Conservation (phyloP, 164 flowering plant species). For the Magnolia sinica region DNA sequence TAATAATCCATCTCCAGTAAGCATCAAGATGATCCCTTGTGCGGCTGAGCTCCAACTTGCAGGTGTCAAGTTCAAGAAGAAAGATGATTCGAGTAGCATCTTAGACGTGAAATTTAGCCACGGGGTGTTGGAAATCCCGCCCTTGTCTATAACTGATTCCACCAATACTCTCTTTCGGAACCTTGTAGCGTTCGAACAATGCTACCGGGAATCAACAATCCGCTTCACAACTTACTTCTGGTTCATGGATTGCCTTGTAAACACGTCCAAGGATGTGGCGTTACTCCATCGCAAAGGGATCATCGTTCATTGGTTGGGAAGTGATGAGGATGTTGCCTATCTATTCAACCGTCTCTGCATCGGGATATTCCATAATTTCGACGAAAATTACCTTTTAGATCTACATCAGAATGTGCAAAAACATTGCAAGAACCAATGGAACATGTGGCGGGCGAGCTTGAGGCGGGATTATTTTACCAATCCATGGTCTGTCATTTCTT, state of each 20-base stretch:
- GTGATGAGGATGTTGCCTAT: constrained; percentile 56
- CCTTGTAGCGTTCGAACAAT: constrained; percentile 76
- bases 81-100: constrained; percentile 24
- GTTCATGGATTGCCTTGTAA: constrained; percentile 53
- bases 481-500: neutral
- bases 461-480: constrained; percentile 29
- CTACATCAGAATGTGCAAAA: constrained; percentile 30
- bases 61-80: constrained; percentile 43
- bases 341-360: constrained; percentile 34
- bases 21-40: neutral
- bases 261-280: constrained; percentile 37
- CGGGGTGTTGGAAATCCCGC: constrained; percentile 51
- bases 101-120: constrained; percentile 37
- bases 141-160: constrained; percentile 66
- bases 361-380: constrained; percentile 29
- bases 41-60: constrained; percentile 44
- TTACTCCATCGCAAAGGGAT: constrained; percentile 35
- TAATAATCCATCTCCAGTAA: neutral
- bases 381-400: constrained; percentile 17
- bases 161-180: constrained; percentile 75
- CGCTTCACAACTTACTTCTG: constrained; percentile 38
- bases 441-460: constrained; percentile 46
- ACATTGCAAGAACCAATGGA: constrained; percentile 34
- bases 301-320: constrained; percentile 40
- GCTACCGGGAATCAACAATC: constrained; percentile 59